These are phyloP conservation scores for Pleurotus eryngii DNA, from an alignment of 768 basidiomycete genomes.

Conservation along the genomic window DNA sequence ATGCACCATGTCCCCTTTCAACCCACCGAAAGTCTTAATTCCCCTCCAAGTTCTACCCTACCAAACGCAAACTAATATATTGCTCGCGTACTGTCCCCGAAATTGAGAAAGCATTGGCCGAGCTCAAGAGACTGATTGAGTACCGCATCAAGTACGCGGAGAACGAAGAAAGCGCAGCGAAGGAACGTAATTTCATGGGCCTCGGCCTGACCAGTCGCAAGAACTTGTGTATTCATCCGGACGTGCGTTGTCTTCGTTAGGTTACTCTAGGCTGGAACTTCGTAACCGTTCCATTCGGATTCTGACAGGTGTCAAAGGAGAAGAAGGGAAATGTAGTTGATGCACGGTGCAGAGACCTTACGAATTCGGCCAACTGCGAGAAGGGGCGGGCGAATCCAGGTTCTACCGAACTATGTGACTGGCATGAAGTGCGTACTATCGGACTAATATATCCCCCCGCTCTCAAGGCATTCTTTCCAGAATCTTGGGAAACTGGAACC, in stretches of 20 bases:
- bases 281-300: not conserved
- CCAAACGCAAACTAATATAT: constrained; percentile 92
- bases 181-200: constrained; percentile 82
- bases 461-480: constrained; percentile 36
- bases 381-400: constrained; percentile 85
- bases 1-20: constrained; percentile 3
- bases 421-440: constrained; percentile 74
- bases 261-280: not conserved
- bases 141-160: constrained; percentile 78
- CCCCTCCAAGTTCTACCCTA: constrained; percentile 78
- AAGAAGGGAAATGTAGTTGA: constrained; percentile 99
- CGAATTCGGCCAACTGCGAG: constrained; percentile 78
- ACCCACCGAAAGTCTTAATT: not conserved
- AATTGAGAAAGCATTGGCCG: constrained; percentile 96
- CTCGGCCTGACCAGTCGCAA: constrained; percentile 93
- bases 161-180: constrained; percentile 67
- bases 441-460: not conserved
- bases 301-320: constrained; percentile 82
- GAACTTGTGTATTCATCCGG: constrained; percentile 94
- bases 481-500: constrained; percentile 79
- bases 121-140: constrained; percentile 89
- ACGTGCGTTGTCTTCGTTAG: constrained; percentile 45
- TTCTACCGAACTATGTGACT: constrained; percentile 87
- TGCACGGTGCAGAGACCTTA: constrained; percentile 94
- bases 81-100: constrained; percentile 99